Base-by-base conservation (phyloP, 169 alveolate genomes). In the Eimeria falciformis region DNA sequence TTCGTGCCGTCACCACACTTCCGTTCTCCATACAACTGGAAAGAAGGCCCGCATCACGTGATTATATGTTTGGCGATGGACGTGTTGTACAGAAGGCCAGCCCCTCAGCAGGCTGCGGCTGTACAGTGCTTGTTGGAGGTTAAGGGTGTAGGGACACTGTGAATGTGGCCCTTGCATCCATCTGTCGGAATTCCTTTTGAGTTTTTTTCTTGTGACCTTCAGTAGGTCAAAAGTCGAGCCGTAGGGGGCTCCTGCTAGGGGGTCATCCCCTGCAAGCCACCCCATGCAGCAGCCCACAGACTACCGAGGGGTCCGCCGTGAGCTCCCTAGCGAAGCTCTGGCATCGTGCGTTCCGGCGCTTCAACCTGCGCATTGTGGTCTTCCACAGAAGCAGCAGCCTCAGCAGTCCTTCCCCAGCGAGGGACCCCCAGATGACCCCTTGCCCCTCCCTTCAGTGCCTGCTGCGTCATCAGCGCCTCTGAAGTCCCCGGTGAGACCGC, bases 161-260 rank as follows among this genome's bases (percentile, higher is more conserved):
- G n/a, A n/a, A n/a, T n/a, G n/a, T n/a, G n/a, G n/a, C n/a, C n/a
- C n/a, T n/a, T n/a, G n/a, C n/a, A n/a, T n/a, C n/a, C n/a, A n/a
- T n/a, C n/a, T n/a, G n/a, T n/a, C n/a, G n/a, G n/a, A n/a, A n/a
- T n/a, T n/a, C n/a, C n/a, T n/a, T n/a, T n/a, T n/a, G n/a, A n/a
- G n/a, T n/a, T n/a, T n/a, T n/a, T n/a, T n/a, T n/a, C n/a, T n/a
- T n/a, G n/a, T n/a, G n/a, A n/a, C n/a, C n/a, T n/a, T n/a, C n/a
- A n/a, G n/a, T n/a, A n/a, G n/a, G n/a, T n/a, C n/a, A n/a, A n/a
- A n/a, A n/a, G n/a, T n/a, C n/a, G n/a, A n/a, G n/a, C n/a, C n/a
- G n/a, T n/a, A n/a, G n/a, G n/a, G n/a, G n/a, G n/a, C 85, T 45
- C 40, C 85, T 75, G 85, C 85, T 37, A 50, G 85, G 85, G 66